Conservation (phyloP, 805 yeast genomes). For the Suhomyces emberorum region DNA sequence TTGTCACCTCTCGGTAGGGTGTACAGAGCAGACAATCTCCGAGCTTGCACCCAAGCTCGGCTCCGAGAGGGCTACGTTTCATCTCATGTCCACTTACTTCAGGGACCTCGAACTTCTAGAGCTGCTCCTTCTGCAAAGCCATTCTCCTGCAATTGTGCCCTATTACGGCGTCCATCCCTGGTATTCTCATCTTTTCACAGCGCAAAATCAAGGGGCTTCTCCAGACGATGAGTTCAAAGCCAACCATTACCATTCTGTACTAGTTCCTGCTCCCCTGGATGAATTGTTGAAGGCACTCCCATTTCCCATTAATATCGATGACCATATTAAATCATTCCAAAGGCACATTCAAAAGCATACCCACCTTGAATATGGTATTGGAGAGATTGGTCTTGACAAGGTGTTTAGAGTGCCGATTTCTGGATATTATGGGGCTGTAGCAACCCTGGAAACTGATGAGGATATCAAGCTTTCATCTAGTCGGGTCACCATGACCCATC, state of each 20-base stretch:
- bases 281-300: constrained; percentile 53
- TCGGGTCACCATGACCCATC: constrained; percentile 66
- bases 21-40: constrained; percentile 9
- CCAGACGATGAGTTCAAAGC: constrained; percentile 38
- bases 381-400: constrained; percentile 91
- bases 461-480: constrained; percentile 38
- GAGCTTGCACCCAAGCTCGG: constrained; percentile 8
- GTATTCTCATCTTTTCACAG: constrained; percentile 68
- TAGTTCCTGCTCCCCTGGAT: constrained; percentile 38
- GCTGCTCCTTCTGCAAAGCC: constrained; percentile 11
- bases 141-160: constrained; percentile 29
- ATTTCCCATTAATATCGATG: constrained; percentile 47
- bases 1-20: constrained; percentile 29
- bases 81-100: constrained; percentile 40
- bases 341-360: constrained; percentile 14
- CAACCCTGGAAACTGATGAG: constrained; percentile 1
- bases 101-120: constrained; percentile 29
- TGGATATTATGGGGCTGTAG: constrained; percentile 49
- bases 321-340: constrained; percentile 32
- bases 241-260: constrained; percentile 55
- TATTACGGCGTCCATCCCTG: constrained; percentile 89
- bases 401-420: constrained; percentile 61
- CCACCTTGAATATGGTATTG: constrained; percentile 46
- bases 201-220: constrained; percentile 8
- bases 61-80: constrained; percentile 13